phyloP scores from a whole-genome alignment of 208 protist species.

The Wallacemonas collosoma region DNA sequence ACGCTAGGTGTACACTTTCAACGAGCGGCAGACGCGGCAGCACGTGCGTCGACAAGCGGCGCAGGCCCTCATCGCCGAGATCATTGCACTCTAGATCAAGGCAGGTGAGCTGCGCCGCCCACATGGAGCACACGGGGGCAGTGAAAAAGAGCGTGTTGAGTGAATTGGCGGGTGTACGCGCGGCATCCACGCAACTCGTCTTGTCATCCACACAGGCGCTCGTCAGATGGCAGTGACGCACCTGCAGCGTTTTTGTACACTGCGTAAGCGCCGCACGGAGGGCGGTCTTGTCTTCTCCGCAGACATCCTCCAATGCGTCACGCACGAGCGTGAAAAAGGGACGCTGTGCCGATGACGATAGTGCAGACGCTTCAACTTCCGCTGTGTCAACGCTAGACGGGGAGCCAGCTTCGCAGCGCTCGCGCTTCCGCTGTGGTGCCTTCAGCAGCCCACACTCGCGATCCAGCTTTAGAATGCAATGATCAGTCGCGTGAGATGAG shows the following conservation, averaged over 20 bases:
- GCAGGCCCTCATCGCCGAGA: slow-evolving; percentile 22
- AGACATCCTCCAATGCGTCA: neutral
- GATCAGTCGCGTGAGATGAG: neutral
- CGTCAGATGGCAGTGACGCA: slow-evolving; percentile 7
- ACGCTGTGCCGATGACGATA: neutral
- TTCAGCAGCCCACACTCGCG: neutral
- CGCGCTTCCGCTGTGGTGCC: neutral
- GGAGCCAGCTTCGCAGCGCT: neutral
- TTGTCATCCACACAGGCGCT: neutral
- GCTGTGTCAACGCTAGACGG: neutral
- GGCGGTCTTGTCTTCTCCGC: neutral
- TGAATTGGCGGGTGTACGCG: neutral
- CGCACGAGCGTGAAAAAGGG: neutral
- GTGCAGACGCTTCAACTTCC: neutral
- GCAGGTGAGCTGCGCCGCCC: slow-evolving; percentile 12
- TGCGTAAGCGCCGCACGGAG: neutral
- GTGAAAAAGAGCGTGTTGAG: slow-evolving; percentile 5
- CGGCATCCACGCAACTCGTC: neutral
- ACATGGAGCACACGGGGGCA: neutral
- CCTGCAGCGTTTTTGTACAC: neutral
- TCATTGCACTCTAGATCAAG: slow-evolving; percentile 33
- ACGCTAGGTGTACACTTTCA: slow-evolving; percentile 20
- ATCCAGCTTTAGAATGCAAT: slow-evolving; percentile 13
- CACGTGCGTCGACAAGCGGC: slow-evolving; percentile 3
- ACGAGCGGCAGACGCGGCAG: slow-evolving; percentile 24